Evolutionary conservation across 805 yeast genomes (phyloP), one percentile per base, ranked within the genome.

Genomic region (Yarrowia sp.): DNA sequence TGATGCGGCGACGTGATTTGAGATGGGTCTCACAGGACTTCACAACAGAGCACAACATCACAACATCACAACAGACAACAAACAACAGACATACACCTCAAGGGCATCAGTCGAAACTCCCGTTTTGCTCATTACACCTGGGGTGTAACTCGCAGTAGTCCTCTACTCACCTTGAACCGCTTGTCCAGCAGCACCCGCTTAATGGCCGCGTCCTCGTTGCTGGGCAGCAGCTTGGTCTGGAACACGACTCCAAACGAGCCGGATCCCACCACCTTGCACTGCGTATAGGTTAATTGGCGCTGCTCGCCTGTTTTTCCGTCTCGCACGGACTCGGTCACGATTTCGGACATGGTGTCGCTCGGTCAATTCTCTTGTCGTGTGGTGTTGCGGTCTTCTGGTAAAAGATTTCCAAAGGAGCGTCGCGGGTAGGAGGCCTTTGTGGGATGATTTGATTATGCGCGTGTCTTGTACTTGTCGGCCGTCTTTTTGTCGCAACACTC

Each of bases 191-290:
- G 83, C n/a, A 95, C 99, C 73, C 96, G 86, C 79, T 95, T 95
- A 76, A 95, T 92, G 63, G 99, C 99, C 19, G 94, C 96, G 49
- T 87, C 84, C 73, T 88, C 90, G 69, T 89, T 87, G 24, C 89
- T 83, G 17, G 94, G 92, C 70, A 85, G 75, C 46, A 95, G 81
- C 69, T 85, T 87, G 8, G 97, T 92, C 72, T 91, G 95, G 76
- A 92, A 92, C n/a, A 95, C 99, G 40, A 92, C 93, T 2, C 99
- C 99, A 80, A 95, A 95, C n/a, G 98, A 93, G 12, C 99, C 99
- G 78, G 91, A 96, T n/a, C 99, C 99, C 49, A 94, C 95, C 84
- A 93, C 92, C 72, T 91, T 89, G 47, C 91, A 85, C 73, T 89
- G 92, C 17, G 93, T 89, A 79, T 91, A 92, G 60, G 87, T 86